These are phyloP conservation scores for Rhizopogon rudus DNA, from an alignment of 768 basidiomycete genomes.

Conservation along the genomic window DNA sequence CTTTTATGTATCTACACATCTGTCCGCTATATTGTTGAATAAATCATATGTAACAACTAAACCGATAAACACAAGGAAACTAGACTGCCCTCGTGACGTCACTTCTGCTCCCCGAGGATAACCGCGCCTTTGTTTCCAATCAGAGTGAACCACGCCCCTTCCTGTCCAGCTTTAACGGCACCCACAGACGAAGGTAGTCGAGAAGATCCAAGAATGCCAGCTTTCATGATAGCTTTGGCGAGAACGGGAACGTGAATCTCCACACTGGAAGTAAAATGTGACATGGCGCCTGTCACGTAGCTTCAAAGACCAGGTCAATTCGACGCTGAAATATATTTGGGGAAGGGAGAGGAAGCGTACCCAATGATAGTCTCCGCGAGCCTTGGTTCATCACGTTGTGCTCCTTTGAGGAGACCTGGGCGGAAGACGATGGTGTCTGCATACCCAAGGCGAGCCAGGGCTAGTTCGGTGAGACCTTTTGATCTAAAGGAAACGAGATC, in stretches of 20 bases:
- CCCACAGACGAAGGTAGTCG: constrained; percentile 39
- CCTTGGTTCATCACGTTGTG: constrained; percentile 37
- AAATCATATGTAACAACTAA: too few species aligned
- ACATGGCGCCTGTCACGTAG: constrained; percentile 30
- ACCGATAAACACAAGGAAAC: too few species aligned
- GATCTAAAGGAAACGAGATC: constrained; percentile 36
- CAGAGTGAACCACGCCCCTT: constrained; percentile 43
- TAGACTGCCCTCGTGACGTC: neutral
- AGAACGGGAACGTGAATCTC: constrained; percentile 53
- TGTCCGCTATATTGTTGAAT: too few species aligned
- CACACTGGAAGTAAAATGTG: constrained; percentile 30
- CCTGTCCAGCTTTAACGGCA: constrained; percentile 35
- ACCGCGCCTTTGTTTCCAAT: constrained; percentile 49
- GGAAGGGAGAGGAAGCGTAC: constrained; percentile 28
- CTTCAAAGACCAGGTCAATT: constrained; percentile 20
- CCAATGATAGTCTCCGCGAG: constrained; percentile 35
- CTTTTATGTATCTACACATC: neutral
- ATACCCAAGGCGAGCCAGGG: constrained; percentile 63
- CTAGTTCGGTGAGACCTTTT: constrained; percentile 73
- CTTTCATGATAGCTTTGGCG: constrained; percentile 48
- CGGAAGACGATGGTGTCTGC: constrained; percentile 66
- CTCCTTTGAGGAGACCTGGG: constrained; percentile 49
- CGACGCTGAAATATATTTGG: neutral
- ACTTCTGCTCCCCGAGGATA: constrained; percentile 26
- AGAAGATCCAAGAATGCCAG: constrained; percentile 50